phyloP scores from a whole-genome alignment of 2,329 filamentous ascomycete species.

The Talaromyces sp. region DNA sequence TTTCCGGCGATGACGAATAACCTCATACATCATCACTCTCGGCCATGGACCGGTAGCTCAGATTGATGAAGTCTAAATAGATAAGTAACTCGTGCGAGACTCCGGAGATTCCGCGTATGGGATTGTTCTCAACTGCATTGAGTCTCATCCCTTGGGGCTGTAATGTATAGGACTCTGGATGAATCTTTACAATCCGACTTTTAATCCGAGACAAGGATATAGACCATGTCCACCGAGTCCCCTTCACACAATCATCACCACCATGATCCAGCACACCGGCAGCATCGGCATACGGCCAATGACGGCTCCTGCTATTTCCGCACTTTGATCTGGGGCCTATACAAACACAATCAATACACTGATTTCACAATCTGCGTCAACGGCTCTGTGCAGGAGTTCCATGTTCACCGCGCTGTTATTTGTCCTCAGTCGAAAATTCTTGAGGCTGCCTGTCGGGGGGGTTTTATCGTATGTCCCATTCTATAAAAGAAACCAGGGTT shows the following conservation, averaged over 20 bases:
- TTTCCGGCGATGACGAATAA: conserved; percentile 17
- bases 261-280: neutral
- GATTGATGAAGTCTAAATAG: neutral
- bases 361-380: conserved; percentile 18
- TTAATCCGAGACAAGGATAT: neutral
- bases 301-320: conserved; percentile 15
- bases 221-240: neutral
- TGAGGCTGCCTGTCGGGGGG: conserved; percentile 20
- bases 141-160: too few relatives aligned
- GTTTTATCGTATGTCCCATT: conserved; percentile 15
- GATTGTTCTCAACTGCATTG: neutral
- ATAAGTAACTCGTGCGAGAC: too few relatives aligned
- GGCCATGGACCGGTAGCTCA: neutral
- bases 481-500: too few relatives aligned
- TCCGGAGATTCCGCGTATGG: neutral
- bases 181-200: neutral
- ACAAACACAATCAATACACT: conserved; percentile 17
- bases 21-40: conserved; percentile 11
- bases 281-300: neutral
- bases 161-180: neutral
- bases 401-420: conserved; percentile 20
- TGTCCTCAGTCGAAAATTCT: conserved; percentile 20
- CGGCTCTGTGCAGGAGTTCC: conserved; percentile 16
- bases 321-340: conserved; percentile 14
- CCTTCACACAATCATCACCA: neutral